Evolutionary conservation across 495 filamentous ascomycete species (phyloP), one percentile per base, ranked within the genome.

Genomic region (Aspergillus heteromorphus): DNA sequence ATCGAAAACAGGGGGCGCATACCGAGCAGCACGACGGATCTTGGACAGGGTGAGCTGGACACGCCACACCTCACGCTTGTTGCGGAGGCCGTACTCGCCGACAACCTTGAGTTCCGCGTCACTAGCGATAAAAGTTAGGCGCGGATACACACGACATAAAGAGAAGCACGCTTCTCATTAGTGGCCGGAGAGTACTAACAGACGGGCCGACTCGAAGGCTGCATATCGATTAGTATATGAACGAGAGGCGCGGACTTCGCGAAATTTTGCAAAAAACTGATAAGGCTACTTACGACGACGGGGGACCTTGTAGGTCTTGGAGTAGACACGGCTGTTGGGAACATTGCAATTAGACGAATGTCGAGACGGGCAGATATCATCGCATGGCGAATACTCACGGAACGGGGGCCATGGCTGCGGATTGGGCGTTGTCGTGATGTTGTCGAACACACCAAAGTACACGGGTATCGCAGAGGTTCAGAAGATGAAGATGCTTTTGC

Each of bases 21-120:
- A 96, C 91, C 93, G 93, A 75, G 93, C 93, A 86, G 93, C 93
- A 95, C 93, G 95, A 89, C 93, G 92, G 69, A 98, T 97, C 86
- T 98, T 98, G 78, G 93, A 98, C 62, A 98, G 90, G 58, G 92
- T 96, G 76, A 97, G 88, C 85, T 89, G 86, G 68, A 98, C 93
- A 78, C 93, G 90, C 93, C 93, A 98, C 66, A 98, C 95, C 83
- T 98, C 93, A 79, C 93, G 92, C 91, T 98, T 98, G 86, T 98
- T 98, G 74, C 89, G 86, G 60, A 98, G 88, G 74, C 93, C 93
- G 80, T 92, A 98, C 82, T 97, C 93, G 77, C 93, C 93, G 69
- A 98, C 93, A 76, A 91, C 85, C 87, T 97, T 98, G 79, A 98
- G 80, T 79, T 98, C 93, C 68, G 91, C 88, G 83, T 98, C 93